phyloP scores from a whole-genome alignment of 768 basidiomycete species.

The Hygrophorus russula region DNA sequence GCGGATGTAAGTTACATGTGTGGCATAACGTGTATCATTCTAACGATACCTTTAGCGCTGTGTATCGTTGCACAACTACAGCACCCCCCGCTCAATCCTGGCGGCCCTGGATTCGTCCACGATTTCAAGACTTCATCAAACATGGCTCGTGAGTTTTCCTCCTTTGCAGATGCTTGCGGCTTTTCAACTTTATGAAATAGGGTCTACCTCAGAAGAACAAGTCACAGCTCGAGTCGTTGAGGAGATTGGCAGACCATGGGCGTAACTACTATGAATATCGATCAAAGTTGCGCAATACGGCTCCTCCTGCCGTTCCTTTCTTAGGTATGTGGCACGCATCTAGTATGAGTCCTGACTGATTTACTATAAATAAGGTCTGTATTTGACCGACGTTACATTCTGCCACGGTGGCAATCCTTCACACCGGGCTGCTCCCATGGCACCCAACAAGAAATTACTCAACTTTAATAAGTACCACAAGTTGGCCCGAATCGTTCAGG shows the following conservation, averaged over 20 bases:
- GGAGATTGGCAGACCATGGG: conserved; percentile 84
- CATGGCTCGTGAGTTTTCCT: conserved; percentile 68
- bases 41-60: conserved; percentile 54
- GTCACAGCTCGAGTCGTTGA: conserved; percentile 62
- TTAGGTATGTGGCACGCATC: conserved; percentile 44
- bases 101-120: conserved; percentile 95
- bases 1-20: conserved; percentile 54
- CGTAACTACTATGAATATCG: conserved; percentile 91
- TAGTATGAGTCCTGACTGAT: conserved; percentile 6
- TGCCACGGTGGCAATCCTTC: conserved; percentile 92
- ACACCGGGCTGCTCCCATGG: conserved; percentile 66
- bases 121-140: conserved; percentile 83
- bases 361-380: conserved; percentile 42
- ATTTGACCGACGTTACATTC: conserved; percentile 89
- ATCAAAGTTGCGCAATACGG: conserved; percentile 72
- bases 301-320: conserved; percentile 91
- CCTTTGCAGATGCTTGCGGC: not conserved
- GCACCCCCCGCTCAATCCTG: conserved; percentile 84
- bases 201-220: conserved; percentile 81
- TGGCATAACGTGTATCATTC: not conserved
- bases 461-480: conserved; percentile 98
- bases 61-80: conserved; percentile 75
- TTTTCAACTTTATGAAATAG: conserved; percentile 26
- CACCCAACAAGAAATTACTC: conserved; percentile 67
- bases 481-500: conserved; percentile 75